Evolutionary conservation across 371 early-diverging fungal genomes (phyloP), one percentile per base, ranked within the genome.

Genomic region (Dichotomocladium elegans): DNA sequence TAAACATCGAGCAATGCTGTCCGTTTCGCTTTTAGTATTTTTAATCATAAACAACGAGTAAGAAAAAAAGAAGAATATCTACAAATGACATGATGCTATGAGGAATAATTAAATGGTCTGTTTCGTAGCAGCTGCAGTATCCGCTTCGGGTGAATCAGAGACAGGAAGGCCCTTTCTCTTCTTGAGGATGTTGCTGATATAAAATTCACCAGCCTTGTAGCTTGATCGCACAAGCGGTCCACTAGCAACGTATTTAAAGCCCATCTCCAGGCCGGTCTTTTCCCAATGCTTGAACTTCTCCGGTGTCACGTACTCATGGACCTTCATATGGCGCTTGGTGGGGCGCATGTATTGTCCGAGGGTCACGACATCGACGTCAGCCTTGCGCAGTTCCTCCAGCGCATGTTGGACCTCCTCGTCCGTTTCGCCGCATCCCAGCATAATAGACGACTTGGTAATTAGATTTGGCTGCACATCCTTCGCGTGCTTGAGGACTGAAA

Each of bases 321-420:
- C 96, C 80, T 96, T 96, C 95, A 97, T 94, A 68, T 98, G 98
- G 62, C 91, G 88, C 80, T 94, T 98, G 25, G 99, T 98, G 21
- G 99, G 99, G 47, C 95, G 86, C 99, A 98, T 98, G 68, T 98
- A 98, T 72, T 98, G 99, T n/a, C 99, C 99, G 54, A 98, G 78
- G 10, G 99, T 98, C 21, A 98, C 84, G 34, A 92, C 92, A 63
- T 98, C 99, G n/a, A 97, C 97, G 30, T 89, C 83, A 3, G 82
- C 77, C 33, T 82, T 77, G 54, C 96, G 75, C 54, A 98, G 68
- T 51, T 90, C 97, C 60, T 89, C 81, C 64, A 98, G 66, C 0
- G 99, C 88, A 42, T 91, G 82, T 57, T 87, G 53, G 0, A 98
- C 93, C 65, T 98, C 96, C 15, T 85, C 93, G 57, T 97, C 96